Conservation (phyloP, 2,329 filamentous ascomycete genomes). For the Thelonectria olida region DNA sequence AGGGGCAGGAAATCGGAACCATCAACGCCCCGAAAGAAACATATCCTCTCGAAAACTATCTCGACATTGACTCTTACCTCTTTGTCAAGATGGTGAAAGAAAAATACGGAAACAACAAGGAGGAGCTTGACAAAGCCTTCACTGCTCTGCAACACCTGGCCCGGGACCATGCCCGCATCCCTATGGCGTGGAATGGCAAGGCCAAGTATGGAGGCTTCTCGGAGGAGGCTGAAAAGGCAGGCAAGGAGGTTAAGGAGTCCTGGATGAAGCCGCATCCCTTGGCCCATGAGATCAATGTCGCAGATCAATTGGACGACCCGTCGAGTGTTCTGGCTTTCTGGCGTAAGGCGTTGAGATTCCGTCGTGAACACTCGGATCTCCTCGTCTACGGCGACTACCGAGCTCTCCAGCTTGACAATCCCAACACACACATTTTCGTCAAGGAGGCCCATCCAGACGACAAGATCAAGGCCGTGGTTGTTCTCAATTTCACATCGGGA, state of each 20-base stretch:
- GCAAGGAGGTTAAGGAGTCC: constrained; percentile 38
- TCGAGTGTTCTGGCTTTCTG: constrained; percentile 48
- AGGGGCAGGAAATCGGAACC: constrained; percentile 74
- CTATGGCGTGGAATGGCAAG: constrained; percentile 69
- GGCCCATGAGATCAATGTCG: constrained; percentile 61
- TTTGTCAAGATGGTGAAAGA: constrained; percentile 45
- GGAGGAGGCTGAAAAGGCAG: constrained; percentile 45
- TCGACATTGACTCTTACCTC: constrained; percentile 59
- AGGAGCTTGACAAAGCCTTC: constrained; percentile 48
- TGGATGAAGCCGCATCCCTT: constrained; percentile 48
- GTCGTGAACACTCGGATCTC: constrained; percentile 44
- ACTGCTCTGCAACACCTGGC: constrained; percentile 45
- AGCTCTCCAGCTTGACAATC: constrained; percentile 35
- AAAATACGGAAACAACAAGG: constrained; percentile 39
- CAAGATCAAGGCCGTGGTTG: constrained; percentile 36
- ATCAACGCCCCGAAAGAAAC: constrained; percentile 67
- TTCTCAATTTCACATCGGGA: constrained; percentile 45
- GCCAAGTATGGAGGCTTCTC: constrained; percentile 47
- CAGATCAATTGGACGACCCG: constrained; percentile 56
- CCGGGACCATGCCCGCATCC: constrained; percentile 72
- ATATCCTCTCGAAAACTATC: constrained; percentile 65
- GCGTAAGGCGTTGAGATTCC: constrained; percentile 42
- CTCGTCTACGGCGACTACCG: constrained; percentile 48
- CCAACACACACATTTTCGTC: constrained; percentile 40
- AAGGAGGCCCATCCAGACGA: constrained; percentile 40